Evolutionary conservation across 2,329 filamentous ascomycete species (phyloP), one percentile per base, ranked within the genome.

Genomic region (Purpureocillium lavendulum): DNA sequence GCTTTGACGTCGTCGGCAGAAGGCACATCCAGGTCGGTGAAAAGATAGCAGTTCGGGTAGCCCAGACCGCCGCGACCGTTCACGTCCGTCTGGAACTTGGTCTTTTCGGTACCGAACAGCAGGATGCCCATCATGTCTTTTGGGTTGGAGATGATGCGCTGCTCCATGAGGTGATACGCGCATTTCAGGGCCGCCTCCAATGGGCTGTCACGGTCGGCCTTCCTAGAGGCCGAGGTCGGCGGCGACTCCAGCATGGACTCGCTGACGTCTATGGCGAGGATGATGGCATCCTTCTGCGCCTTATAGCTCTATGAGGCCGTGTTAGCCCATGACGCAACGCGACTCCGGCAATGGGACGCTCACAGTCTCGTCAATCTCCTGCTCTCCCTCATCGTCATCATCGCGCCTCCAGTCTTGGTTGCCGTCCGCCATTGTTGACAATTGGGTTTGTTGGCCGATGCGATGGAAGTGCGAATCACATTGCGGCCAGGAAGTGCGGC

Each of bases 61-160:
- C 76, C 76, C 7, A 82, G 61, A 11, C 72, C 74, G 40, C 69
- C 70, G 7, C 71, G 68, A 24, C 72, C 77, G 35, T 73, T 77
- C 42, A 78, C 73, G 33, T 82, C 80, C 13, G 80, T 77, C 34
- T 82, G 77, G 47, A 88, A 89, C 51, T 82, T 88, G 30, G 87
- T 86, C 61, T 86, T 77, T 54, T 94, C 72, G 0, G 92, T 98
- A 8, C 89, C 89, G 57, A 94, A 98, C 1, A 98, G 70, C 30
- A 98, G 61, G 18, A 98, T 84, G 2, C 90, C 89, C 76, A 98
- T 96, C 86, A 96, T 94, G 45, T 98, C 92, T 55, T 83, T 89
- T 2, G 92, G 92, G 45, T 89, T 90, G 4, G 90, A 90, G 52
- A 98, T 97, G 61, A 98, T 97, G 51, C 92, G 87, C 65, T 97